Evolutionary conservation across 2,329 filamentous ascomycete species (phyloP), one percentile per base, ranked within the genome.

Genomic region (Colletotrichum tamarilloi): DNA sequence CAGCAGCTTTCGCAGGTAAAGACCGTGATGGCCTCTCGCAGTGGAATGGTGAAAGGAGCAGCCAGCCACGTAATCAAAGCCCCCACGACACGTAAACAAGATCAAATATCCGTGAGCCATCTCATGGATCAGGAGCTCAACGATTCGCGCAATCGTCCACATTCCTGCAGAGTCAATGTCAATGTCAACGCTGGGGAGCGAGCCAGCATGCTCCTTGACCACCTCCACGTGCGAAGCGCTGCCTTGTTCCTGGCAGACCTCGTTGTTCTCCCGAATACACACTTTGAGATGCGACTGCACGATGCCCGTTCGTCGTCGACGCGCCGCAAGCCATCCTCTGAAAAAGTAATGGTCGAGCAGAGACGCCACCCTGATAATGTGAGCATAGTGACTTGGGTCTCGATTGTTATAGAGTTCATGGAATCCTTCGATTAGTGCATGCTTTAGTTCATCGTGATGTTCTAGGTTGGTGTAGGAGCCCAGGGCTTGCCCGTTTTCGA

Each of bases 61-160:
- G 9, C 52, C 62, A 2, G 14, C 14, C 16, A 42, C 24, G 11
- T 46, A 12, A 9, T 19, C 62, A 35, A 19, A 42, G 52, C 53
- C 60, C 7, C 60, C 67, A 14, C 26, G 30, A 4, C 60, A 65
- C n/a, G 60, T 46, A 42, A 72, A 72, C 30, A 72, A 16, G 19
- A 58, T 14, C 22, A 72, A 14, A 2, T 72, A 72, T 1, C 55
- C 49, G 30, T 72, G 63, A 30, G 76, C 9, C 42, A 79, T 76
- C 6, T 76, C 76, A 24, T 77, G 74, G 4, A 82, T 74, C 2
- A 83, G 71, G 35, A 75, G 68, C 72, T 79, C 75, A n/a, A 83
- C 74, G 22, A 83, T 79, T 49, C 78, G 78, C 22, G 58, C 11
- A 38, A 72, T 77, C 74, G 57, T 84, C 81, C 12, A 58, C 12